Percentiles rank a stretch among this genome's conserved stretches.
Evolutionary conservation across 2,329 filamentous ascomycete species (phyloP).

Genomic region (Claviceps maximensis): DNA sequence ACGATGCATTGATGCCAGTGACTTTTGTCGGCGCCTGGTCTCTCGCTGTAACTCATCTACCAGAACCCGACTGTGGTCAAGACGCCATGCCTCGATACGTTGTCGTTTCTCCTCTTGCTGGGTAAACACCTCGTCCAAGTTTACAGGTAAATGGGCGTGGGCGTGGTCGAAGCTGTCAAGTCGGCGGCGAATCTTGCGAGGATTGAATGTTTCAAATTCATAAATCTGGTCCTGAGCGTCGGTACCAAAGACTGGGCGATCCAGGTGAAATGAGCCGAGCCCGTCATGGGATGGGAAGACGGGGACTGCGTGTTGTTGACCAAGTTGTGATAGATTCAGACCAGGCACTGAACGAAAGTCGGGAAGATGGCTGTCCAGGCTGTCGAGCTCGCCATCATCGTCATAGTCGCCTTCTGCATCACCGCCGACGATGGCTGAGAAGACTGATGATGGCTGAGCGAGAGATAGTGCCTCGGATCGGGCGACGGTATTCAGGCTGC

Average conservation of each 20-base stretch:
- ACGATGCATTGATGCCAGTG: conserved; percentile 33
- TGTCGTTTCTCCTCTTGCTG: conserved; percentile 63
- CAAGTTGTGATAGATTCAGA: conserved; percentile 12
- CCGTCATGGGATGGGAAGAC: conserved; percentile 90
- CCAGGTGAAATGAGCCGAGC: conserved; percentile 65
- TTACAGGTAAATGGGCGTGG: conserved; percentile 26
- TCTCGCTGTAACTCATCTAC: conserved; percentile 83
- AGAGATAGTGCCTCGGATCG: conserved; percentile 42
- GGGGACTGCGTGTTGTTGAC: conserved; percentile 44
- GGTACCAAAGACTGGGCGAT: conserved; percentile 37
- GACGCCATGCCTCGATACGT: conserved; percentile 80
- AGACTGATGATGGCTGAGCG: conserved; percentile 23
- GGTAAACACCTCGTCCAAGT: conserved; percentile 38
- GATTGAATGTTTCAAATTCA: conserved; percentile 78
- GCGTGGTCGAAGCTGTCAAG: conserved; percentile 40
- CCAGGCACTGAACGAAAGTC: conserved; percentile 59
- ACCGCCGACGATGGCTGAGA: conserved; percentile 24
- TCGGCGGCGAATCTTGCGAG: conserved; percentile 45
- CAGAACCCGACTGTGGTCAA: conserved; percentile 78
- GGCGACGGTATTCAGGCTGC: conserved; percentile 58
- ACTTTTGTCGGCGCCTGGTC: conserved; percentile 55
- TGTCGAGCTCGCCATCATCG: conserved; percentile 75
- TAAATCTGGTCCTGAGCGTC: conserved; percentile 74
- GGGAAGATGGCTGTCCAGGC: conserved; percentile 79
- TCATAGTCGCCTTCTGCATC: too few species aligned